These are phyloP conservation scores for Durotheca rogersii DNA, from an alignment of 495 filamentous ascomycete genomes.

Conservation along the genomic window DNA sequence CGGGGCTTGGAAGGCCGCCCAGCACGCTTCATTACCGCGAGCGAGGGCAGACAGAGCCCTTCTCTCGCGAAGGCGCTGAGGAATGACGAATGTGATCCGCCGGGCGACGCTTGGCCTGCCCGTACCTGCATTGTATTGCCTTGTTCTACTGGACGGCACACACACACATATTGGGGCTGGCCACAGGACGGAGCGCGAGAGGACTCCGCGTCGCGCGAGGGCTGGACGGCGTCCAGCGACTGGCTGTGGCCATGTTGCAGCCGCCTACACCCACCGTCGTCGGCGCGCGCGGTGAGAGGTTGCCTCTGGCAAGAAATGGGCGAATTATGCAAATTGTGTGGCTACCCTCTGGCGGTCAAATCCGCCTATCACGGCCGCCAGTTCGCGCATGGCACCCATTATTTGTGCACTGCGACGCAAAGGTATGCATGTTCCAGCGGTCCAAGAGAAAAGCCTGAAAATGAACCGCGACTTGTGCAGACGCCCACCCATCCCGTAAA, in stretches of 20 bases:
- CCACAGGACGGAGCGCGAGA: no score
- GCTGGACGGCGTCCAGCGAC: slow-evolving; percentile 34
- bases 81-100: slow-evolving; percentile 29
- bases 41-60: slow-evolving; percentile 22
- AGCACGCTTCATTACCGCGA: slow-evolving; percentile 8
- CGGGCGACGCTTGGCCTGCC: slow-evolving; percentile 26
- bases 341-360: slow-evolving; percentile 34
- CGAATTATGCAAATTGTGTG: slow-evolving; percentile 39
- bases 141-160: slow-evolving; percentile 23
- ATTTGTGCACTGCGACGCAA: no score
- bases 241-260: slow-evolving; percentile 41
- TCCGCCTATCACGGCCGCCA: slow-evolving; percentile 34
- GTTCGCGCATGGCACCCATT: no score
- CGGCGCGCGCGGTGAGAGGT: slow-evolving; percentile 5
- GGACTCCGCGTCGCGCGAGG: slow-evolving; percentile 32
- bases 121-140: slow-evolving; percentile 34
- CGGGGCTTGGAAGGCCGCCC: slow-evolving; percentile 8
- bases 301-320: slow-evolving; percentile 30
- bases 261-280: slow-evolving; percentile 29
- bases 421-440: slow-evolving; percentile 30
- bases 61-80: slow-evolving; percentile 31
- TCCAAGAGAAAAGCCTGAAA: slow-evolving; percentile 27
- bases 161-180: no score
- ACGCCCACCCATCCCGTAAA: slow-evolving; percentile 26
- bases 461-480: slow-evolving; percentile 33